phyloP scores from a whole-genome alignment of 2,329 filamentous ascomycete genomes.

The Cercospora canescens region DNA sequence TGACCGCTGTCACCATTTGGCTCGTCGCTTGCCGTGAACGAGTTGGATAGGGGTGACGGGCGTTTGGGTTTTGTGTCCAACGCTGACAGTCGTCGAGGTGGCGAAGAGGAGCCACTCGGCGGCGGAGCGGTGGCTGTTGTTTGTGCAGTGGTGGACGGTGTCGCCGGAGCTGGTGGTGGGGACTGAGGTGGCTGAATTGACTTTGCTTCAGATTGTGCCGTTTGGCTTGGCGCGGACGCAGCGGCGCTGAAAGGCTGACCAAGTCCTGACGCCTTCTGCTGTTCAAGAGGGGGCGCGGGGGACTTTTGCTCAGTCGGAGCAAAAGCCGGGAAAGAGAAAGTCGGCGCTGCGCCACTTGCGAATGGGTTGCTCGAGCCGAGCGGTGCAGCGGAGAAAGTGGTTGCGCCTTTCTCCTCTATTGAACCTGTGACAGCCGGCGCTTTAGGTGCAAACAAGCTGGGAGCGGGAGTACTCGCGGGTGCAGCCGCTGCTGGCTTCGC shows the following conservation, averaged over 20 bases:
- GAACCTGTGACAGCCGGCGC: not conserved
- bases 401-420: not conserved
- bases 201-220: slow-evolving; percentile 25
- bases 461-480: not conserved
- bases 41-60: slow-evolving; percentile 37
- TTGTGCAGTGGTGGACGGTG: slow-evolving; percentile 4
- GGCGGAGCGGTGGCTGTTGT: slow-evolving; percentile 9
- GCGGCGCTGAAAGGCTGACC: slow-evolving; percentile 8
- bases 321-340: slow-evolving; percentile 1
- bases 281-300: not conserved
- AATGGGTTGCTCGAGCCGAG: slow-evolving; percentile 1
- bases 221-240: slow-evolving; percentile 13
- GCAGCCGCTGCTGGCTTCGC: slow-evolving; percentile 4
- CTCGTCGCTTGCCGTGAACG: slow-evolving; percentile 27
- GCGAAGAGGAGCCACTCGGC: slow-evolving; percentile 20
- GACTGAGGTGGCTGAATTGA: slow-evolving; percentile 14
- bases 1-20: not conserved
- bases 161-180: slow-evolving; percentile 14
- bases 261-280: not conserved
- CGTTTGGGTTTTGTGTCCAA: slow-evolving; percentile 31
- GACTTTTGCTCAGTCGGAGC: not conserved
- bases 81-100: slow-evolving; percentile 18
- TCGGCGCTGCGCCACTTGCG: slow-evolving; percentile 5
- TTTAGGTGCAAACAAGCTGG: slow-evolving; percentile 11
- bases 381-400: not conserved